Conservation (phyloP, 768 basidiomycete genomes). For the Boletus insuetus region DNA sequence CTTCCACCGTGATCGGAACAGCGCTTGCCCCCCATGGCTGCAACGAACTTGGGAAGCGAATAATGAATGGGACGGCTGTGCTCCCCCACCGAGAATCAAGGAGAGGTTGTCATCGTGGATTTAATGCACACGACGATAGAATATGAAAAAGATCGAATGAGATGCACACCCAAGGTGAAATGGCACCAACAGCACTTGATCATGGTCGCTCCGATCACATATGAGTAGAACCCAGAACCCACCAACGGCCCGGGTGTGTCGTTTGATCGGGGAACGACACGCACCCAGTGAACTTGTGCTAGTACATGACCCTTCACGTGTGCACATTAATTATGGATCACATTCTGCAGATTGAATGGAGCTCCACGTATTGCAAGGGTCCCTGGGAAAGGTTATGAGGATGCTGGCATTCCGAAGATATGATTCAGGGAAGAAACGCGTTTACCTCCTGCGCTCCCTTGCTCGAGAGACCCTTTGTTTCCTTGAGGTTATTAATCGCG, state of each 20-base stretch:
- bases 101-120: neutral
- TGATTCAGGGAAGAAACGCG: neutral
- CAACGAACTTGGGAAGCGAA: conserved; percentile 1
- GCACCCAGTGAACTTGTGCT: neutral
- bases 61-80: neutral
- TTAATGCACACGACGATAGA: too few species aligned
- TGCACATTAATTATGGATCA: neutral
- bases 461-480: neutral
- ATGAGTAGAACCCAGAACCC: neutral
- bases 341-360: neutral
- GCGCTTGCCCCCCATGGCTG: neutral
- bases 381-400: neutral
- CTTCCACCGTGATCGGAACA: neutral
- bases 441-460: neutral
- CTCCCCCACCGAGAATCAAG: neutral
- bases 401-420: neutral
- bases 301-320: neutral
- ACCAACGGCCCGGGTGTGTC: neutral
- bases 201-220: neutral
- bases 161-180: neutral
- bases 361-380: neutral
- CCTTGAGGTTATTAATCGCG: neutral
- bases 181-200: neutral
- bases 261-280: neutral
- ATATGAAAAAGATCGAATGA: neutral